Base-by-base conservation (phyloP, 179 eudicot genomes). In the Spinacia oleracea region DNA sequence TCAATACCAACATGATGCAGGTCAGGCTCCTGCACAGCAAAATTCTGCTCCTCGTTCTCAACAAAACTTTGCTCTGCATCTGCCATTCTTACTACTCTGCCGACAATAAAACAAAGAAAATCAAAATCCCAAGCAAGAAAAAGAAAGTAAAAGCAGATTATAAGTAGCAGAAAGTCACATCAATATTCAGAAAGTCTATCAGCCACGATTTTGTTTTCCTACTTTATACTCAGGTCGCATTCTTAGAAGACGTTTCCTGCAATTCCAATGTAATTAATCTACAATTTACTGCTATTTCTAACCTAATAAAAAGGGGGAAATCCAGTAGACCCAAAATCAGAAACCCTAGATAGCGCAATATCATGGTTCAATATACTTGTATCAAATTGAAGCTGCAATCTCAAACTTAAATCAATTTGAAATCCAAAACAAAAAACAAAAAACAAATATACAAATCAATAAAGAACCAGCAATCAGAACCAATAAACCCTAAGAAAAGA, bases 71-170 rank as follows among this genome's bases (percentile, higher is more conserved):
- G 87, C 80, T 83, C 88, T 60, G 71, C 34, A 29, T 86, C 89
- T 77, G 92, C 86, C 92, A 89, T 89, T 32, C 63, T 40, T 40
- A 69, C 82, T 72, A 74, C 75, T 43, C 78, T 77, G 65, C 18
- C 74, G 6, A 63, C 62, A 29, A 46, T 3, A 59, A 48, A 51
- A 14, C 1, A 0, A 60, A 25, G 31, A 78, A 32, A 64, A 59
- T 16, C 29, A 53, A 59, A 3, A 43, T 46, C 38, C 40, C 9
- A 78, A 34, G 63, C 27, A 77, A 43, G 23, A 48, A 60, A 46
- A 6, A 56, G 15, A 18, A 43, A n/a, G 21, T 50, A 42, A 15
- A 77, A 77, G 23, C 4, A 21, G 34, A 70, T 10, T 10, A 70
- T 6, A 21, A 68, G 5, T 14, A 1, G 25, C 10, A 14, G 9